Base-by-base conservation (phyloP, 495 filamentous ascomycete species). In the Pseudotulostoma volvatum region DNA sequence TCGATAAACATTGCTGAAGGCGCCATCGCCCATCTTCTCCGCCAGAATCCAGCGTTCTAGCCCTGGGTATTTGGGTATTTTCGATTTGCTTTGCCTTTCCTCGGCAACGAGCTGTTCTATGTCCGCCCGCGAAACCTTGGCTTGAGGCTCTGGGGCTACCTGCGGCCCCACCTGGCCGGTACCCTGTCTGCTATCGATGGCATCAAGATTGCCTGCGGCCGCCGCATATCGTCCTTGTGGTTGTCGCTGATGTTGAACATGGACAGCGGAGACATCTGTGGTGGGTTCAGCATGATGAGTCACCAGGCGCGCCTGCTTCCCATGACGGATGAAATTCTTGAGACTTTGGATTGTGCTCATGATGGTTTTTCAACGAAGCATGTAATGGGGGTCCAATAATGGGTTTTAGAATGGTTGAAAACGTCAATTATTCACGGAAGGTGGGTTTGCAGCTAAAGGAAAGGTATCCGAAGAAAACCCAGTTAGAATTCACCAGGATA, bases 1-100 rank as follows among this genome's bases (percentile, higher is more conserved):
- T 2, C 83, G 76, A 56, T 95, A 97, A 39, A 97, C 90, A 44
- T 97, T 97, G 67, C 88, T 95, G 68, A 97, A 97, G 32, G 90
- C 90, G 37, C 90, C 90, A 49, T 97, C 90, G 38, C 90, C 90
- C 90, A 97, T 97, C 68, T 97, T 97, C 59, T 96, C 87, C 30
- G 93, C 4, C 31, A 97, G 57, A 38, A 79, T 74, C 79, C 81
- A 97, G 46, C 90, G 68, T 42, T 96, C 92, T 16, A 97, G 61
- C 25, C 87, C 87, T 3, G 90, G 88, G 51, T 97, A 96, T 44
- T 63, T 75, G 18, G 92, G 90, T 55, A 96, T 74, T 53, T 87
- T 92, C 41, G 76, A 78, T 52, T 77, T 79, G 56, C 59, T 79
- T 47, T 77, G 76, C 37, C 82, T 80, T 64, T 97, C 90, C 57